phyloP scores from a whole-genome alignment of 108 stramenopile genomes.

The Bacterosira constricta region DNA sequence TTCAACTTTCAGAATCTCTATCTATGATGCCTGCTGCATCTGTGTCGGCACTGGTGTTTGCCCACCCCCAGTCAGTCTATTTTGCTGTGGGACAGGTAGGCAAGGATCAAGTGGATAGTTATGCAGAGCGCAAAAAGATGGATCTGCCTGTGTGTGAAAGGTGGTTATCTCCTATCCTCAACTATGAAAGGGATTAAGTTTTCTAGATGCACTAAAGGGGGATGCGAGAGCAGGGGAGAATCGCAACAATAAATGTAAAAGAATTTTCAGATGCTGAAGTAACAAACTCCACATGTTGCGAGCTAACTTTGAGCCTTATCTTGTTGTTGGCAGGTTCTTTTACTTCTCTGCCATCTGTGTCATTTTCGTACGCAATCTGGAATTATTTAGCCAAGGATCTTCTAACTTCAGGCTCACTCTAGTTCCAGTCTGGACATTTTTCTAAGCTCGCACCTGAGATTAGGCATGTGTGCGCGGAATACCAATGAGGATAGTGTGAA shows the following conservation, averaged over 20 bases:
- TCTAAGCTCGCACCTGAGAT: no score
- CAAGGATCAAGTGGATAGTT: conserved; percentile 98
- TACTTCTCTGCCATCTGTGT: no score
- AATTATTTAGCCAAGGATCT: no score
- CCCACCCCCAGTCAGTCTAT: conserved; percentile 94
- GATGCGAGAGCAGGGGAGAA: background rate
- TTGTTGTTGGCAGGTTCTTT: background rate
- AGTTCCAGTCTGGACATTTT: no score
- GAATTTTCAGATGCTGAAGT: background rate
- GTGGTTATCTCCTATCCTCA: conserved; percentile 98
- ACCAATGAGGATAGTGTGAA: no score
- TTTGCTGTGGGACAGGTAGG: conserved; percentile 99
- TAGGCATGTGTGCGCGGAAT: no score
- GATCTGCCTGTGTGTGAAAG: conserved; percentile 84
- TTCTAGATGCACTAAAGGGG: background rate
- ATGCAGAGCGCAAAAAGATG: conserved; percentile 94
- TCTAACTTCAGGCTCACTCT: no score
- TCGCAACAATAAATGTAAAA: background rate
- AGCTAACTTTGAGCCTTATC: background rate
- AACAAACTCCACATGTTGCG: no score
- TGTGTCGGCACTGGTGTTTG: conserved; percentile 98
- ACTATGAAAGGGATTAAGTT: conserved; percentile 90
- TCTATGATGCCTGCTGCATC: conserved; percentile 99
- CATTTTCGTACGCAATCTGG: no score
- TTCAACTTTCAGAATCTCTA: conserved; percentile 90